Evolutionary conservation across 805 yeast genomes (phyloP).

Genomic region (Pichia insulana): DNA sequence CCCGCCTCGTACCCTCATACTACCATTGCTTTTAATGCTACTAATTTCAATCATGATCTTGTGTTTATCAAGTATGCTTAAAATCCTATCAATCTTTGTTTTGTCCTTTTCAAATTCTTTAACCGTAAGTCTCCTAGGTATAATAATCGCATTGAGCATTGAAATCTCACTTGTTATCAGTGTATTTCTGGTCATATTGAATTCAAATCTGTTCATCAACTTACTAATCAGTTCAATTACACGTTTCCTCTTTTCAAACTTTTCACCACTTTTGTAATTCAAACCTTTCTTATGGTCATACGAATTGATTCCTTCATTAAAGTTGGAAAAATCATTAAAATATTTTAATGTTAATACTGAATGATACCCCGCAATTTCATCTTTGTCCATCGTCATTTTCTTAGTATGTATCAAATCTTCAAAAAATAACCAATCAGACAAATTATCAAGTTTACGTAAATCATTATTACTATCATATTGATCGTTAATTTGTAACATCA

Average conservation of each 20-base stretch:
- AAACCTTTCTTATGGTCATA: slow-evolving; percentile 11
- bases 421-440: slow-evolving; percentile 73
- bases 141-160: slow-evolving; percentile 6
- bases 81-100: neutral
- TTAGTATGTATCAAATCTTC: slow-evolving; percentile 50
- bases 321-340: slow-evolving; percentile 41
- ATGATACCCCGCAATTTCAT: slow-evolving; percentile 33
- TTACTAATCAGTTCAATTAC: slow-evolving; percentile 28
- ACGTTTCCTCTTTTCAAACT: slow-evolving; percentile 30
- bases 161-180: slow-evolving; percentile 20
- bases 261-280: slow-evolving; percentile 29
- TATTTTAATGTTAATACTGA: slow-evolving; percentile 52
- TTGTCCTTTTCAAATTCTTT: slow-evolving; percentile 4
- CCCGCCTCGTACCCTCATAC: too few species aligned
- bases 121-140: slow-evolving; percentile 2
- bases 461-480: slow-evolving; percentile 45
- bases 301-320: slow-evolving; percentile 42
- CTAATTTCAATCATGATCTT: slow-evolving; percentile 1
- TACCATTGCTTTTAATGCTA: neutral
- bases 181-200: slow-evolving; percentile 19
- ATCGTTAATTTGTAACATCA: slow-evolving; percentile 29
- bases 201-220: slow-evolving; percentile 18
- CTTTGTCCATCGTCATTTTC: slow-evolving; percentile 37
- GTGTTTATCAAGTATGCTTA: neutral
- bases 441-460: slow-evolving; percentile 45